These are phyloP conservation scores for Zea mays DNA, from an alignment of 176 grass and related monocot genomes.

Conservation along the genomic window DNA sequence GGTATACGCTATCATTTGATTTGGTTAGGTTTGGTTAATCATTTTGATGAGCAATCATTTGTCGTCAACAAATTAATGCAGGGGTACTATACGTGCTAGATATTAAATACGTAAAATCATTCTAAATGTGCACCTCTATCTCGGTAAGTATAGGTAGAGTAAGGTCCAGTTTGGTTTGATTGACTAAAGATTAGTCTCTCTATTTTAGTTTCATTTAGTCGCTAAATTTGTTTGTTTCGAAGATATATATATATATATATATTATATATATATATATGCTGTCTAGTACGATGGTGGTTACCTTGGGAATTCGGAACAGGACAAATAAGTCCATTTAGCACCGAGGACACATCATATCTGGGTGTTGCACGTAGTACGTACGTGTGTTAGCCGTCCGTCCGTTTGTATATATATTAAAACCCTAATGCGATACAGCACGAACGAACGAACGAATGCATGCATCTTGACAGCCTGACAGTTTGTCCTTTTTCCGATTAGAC, in stretches of 20 bases:
- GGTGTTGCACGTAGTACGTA: conserved; percentile 18
- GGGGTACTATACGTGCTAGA: background rate
- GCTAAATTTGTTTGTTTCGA: no score
- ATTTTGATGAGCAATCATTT: conserved; percentile 42
- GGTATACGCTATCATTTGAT: background rate
- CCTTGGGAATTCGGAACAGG: background rate
- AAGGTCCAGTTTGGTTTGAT: no score
- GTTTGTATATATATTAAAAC: background rate
- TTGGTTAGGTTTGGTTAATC: conserved; percentile 32
- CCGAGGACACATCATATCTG: background rate
- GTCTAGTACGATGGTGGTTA: background rate
- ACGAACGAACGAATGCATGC: background rate
- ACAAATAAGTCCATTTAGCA: conserved; percentile 23
- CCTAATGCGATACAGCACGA: conserved; percentile 40
- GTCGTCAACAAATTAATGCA: conserved; percentile 1
- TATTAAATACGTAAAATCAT: conserved; percentile 23
- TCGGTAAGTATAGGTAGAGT: background rate
- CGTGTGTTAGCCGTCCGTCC: background rate
- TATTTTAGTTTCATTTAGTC: no score
- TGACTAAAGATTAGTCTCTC: no score
- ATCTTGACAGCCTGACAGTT: conserved; percentile 42
- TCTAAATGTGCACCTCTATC: conserved; percentile 13
- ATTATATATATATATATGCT: no score
- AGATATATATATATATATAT: no score
- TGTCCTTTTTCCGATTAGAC: conserved; percentile 29